Evolutionary conservation across 164 flowering plant species (phyloP).

Genomic region (Tetracentron sinense): DNA sequence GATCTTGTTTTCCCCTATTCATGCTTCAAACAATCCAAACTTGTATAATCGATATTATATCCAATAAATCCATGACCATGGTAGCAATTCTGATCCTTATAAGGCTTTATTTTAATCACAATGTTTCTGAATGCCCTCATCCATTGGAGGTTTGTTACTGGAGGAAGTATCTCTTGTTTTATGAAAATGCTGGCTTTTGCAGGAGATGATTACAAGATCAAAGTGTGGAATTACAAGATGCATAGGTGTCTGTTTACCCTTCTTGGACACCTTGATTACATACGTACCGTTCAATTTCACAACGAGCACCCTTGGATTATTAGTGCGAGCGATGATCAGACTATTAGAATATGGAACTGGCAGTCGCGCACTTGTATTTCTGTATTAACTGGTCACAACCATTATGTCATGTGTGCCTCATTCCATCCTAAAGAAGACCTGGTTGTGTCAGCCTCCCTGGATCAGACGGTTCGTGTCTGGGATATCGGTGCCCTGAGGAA

Average conservation of each 20-base stretch:
- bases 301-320: constrained; percentile 90
- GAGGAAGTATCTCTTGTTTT: not conserved
- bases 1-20: not conserved
- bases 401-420: constrained; percentile 82
- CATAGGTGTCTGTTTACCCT: constrained; percentile 76
- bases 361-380: constrained; percentile 85
- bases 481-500: constrained; percentile 84
- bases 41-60: too few relatives aligned
- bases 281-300: constrained; percentile 91
- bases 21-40: too few relatives aligned
- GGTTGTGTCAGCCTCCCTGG: constrained; percentile 89
- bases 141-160: too few relatives aligned
- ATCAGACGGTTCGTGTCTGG: constrained; percentile 95
- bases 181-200: constrained; percentile 16
- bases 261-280: constrained; percentile 87
- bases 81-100: too few relatives aligned
- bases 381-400: constrained; percentile 93
- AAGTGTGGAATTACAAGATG: constrained; percentile 86
- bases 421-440: constrained; percentile 95
- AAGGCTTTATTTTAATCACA: too few relatives aligned
- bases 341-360: constrained; percentile 98
- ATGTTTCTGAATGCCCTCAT: too few relatives aligned
- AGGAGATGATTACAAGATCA: constrained; percentile 98
- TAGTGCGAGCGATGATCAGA: constrained; percentile 86
- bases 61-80: too few relatives aligned